Base-by-base conservation (phyloP, 2,329 filamentous ascomycete genomes). In the Diaporthe citri region DNA sequence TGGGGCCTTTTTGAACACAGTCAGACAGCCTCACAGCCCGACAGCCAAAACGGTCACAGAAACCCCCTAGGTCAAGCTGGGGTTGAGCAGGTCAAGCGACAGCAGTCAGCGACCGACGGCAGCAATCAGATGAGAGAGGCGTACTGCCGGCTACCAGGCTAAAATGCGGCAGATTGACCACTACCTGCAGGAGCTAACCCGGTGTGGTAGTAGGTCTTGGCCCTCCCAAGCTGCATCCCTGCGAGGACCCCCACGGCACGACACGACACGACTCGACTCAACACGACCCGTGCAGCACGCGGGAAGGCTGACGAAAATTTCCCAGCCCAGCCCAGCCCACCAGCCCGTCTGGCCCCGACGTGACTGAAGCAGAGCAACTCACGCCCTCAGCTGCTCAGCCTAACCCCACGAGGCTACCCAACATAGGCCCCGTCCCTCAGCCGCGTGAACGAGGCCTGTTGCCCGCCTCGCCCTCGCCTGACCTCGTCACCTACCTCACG, bases 401-500 rank as follows among this genome's bases (percentile, higher is more conserved):
- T 51, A 25, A 46, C 67, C 71, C 55, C 72, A 74, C 74, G 72
- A 76, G 74, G 74, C 74, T 76, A 69, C 69, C 36, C 13, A 39
- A 39, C 36, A 43, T 66, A 57, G 34, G 64, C 60, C 25, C 56
- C 62, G 43, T 46, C 28, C 51, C 51, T 67, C 71, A 76, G 70
- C 73, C 75, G 69, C 75, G 75, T 75, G 73, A 59, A 51, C 72
- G 62, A 70, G 70, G 75, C 59, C 31, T n/a, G 48, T 62, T 71
- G 71, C 76, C 72, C 74, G 66, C 69, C 60, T 59, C 59, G 57
- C 36, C 66, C 64, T 52, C 76, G 71, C 74, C 75, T 76, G 75
- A 76, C 76, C 72, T 39, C 25, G 72, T 74, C 76, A 75, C 36
- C 51, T 48, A 1, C n/a, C 31, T 41, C 60, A 34, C 60, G 41